These are phyloP conservation scores for Trametes sp. DNA, from an alignment of 1,284 basidiomycete genomes.

Conservation along the genomic window DNA sequence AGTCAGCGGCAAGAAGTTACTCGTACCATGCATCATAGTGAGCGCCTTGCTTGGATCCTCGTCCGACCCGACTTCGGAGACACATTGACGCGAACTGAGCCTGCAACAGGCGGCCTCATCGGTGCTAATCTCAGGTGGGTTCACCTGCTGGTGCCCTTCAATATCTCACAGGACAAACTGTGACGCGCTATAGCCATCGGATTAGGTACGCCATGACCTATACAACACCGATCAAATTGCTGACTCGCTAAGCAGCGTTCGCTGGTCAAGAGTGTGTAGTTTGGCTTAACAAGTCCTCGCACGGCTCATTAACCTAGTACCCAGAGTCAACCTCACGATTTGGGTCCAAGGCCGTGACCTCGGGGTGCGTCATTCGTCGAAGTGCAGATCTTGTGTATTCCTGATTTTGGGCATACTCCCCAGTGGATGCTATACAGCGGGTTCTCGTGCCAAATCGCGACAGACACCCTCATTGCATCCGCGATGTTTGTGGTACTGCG, in stretches of 20 bases:
- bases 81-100: not conserved
- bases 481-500: conserved; percentile 14
- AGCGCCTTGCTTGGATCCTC: not conserved
- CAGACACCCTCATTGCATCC: conserved; percentile 8
- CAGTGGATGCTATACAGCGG: conserved; percentile 16
- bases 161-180: not conserved
- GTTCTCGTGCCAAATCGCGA: conserved; percentile 13
- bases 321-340: not conserved
- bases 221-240: not conserved
- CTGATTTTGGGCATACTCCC: not conserved
- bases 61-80: not conserved
- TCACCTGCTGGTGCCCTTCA: not conserved
- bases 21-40: conserved; percentile 17
- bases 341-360: not conserved
- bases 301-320: not conserved
- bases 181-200: not conserved
- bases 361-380: not conserved
- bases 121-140: not conserved
- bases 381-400: not conserved
- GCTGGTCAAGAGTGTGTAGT: not conserved
- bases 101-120: not conserved
- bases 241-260: not conserved
- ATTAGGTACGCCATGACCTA: not conserved
- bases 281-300: not conserved
- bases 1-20: conserved; percentile 16